phyloP scores from a whole-genome alignment of 306 rosid species.

The Casuarina glauca region DNA sequence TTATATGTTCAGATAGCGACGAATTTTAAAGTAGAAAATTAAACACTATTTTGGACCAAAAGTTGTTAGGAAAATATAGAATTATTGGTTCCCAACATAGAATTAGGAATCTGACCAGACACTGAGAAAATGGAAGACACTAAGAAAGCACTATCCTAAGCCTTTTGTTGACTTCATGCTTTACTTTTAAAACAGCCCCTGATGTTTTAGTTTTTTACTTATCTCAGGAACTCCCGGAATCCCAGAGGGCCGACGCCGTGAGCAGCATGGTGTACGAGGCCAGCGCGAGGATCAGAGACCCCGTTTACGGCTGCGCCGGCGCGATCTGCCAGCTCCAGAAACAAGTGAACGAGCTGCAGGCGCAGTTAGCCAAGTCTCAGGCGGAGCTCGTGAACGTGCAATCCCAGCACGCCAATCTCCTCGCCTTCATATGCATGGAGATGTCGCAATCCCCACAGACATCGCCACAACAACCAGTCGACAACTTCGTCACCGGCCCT shows the following conservation, averaged over 20 bases:
- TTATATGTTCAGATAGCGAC: too few species aligned
- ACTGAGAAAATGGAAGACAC: background rate
- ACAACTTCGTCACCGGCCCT: conserved; percentile 40
- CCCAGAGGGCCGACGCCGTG: conserved; percentile 90
- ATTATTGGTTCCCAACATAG: background rate
- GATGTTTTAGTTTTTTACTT: background rate
- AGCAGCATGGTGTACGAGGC: conserved; percentile 98
- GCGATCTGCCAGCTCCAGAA: conserved; percentile 82
- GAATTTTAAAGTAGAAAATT: too few species aligned
- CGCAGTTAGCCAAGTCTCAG: conserved; percentile 84
- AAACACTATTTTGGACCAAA: too few species aligned
- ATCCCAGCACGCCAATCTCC: conserved; percentile 75
- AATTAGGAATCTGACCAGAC: background rate
- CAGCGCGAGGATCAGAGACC: conserved; percentile 83
- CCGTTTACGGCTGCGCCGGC: conserved; percentile 86
- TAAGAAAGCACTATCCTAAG: background rate
- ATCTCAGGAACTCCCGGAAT: conserved; percentile 80
- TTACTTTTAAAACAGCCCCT: background rate
- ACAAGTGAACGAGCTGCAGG: conserved; percentile 84
- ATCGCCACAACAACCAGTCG: conserved; percentile 51
- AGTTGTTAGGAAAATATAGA: too few species aligned
- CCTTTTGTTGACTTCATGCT: conserved; percentile 17
- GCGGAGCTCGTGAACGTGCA: conserved; percentile 83
- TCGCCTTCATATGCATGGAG: conserved; percentile 79
- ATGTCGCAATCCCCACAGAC: conserved; percentile 57